Evolutionary conservation across 2,329 filamentous ascomycete genomes (phyloP).

Genomic region (Trichoderma cornu-damae): DNA sequence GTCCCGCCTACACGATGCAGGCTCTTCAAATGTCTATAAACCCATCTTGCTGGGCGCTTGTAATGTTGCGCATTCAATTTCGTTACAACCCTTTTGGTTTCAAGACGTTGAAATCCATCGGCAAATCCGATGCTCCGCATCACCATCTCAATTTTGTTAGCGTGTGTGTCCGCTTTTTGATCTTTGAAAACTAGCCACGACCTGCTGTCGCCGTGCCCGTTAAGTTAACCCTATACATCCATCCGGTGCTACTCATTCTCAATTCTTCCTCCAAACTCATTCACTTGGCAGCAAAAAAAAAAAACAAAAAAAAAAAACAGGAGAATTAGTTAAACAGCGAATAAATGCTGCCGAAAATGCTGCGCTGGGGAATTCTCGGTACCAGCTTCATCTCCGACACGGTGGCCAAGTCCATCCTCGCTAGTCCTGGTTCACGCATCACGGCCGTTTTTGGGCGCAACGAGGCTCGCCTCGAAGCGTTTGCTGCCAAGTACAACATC

Average conservation of each 20-base stretch:
- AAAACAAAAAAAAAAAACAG: not conserved
- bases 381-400: constrained; percentile 30
- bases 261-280: not conserved
- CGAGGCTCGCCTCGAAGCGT: constrained; percentile 23
- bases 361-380: constrained; percentile 29
- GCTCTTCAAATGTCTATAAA: no score
- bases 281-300: not conserved
- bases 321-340: no score
- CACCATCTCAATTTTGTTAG: not conserved
- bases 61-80: no score
- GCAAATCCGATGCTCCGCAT: constrained; percentile 10
- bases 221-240: not conserved
- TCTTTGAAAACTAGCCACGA: not conserved
- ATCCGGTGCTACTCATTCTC: not conserved
- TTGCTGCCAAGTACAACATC: constrained; percentile 26
- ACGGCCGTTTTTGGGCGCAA: constrained; percentile 28
- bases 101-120: constrained; percentile 5
- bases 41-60: no score
- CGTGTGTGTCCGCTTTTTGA: not conserved
- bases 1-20: no score
- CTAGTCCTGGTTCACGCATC: constrained; percentile 23
- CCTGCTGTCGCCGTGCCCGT: not conserved
- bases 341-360: no score
- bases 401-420: constrained; percentile 24
- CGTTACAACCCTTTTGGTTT: not conserved